Evolutionary conservation across 139 green algal genomes (phyloP).

Genomic region (Coelastrella sp.): DNA sequence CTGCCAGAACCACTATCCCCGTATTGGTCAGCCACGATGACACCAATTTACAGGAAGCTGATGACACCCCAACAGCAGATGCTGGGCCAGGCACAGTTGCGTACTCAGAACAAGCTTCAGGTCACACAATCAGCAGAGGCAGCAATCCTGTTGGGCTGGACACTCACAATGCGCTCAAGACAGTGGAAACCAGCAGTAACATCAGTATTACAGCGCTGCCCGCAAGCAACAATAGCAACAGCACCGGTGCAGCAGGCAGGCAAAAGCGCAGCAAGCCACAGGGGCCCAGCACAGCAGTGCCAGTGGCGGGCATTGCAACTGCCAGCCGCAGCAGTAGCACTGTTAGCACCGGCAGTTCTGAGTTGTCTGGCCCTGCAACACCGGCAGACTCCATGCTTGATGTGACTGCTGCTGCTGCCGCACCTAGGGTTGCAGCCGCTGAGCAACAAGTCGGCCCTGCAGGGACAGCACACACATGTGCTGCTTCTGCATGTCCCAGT

Average conservation of each 20-base stretch:
- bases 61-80: too few species aligned
- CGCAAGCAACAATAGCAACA: conserved; percentile 3
- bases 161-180: too few species aligned
- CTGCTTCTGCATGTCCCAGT: too few species aligned
- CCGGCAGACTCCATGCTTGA: not conserved
- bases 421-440: not conserved
- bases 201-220: not conserved
- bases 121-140: too few species aligned
- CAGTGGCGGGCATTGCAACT: not conserved
- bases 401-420: conserved; percentile 1
- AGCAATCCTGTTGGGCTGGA: too few species aligned
- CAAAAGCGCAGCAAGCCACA: conserved; percentile 28
- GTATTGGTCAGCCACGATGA: too few species aligned
- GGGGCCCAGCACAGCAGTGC: not conserved
- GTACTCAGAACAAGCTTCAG: too few species aligned
- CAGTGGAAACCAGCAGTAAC: not conserved
- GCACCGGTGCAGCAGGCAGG: not conserved
- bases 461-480: too few species aligned
- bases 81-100: too few species aligned
- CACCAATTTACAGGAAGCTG: too few species aligned
- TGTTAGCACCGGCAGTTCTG: not conserved
- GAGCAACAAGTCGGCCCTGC: not conserved
- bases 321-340: conserved; percentile 8
- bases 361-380: not conserved
- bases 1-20: not conserved